Percentiles rank a stretch among this genome's conserved stretches.
These are phyloP conservation scores for Trypanosoma lewisi DNA, from an alignment of 208 protist species.

Conservation along the genomic window DNA sequence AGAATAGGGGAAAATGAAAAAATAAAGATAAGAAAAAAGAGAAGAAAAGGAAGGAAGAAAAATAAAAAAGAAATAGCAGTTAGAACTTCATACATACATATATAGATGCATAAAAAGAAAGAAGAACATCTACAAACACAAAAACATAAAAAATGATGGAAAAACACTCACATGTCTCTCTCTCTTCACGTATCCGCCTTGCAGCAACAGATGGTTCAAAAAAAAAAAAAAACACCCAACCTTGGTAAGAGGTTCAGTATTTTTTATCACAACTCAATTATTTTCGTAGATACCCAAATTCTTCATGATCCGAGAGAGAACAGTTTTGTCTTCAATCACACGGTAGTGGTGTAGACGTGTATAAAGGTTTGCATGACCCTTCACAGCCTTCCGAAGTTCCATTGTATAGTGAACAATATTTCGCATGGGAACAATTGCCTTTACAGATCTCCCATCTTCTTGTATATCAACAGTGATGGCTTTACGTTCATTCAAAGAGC, in stretches of 20 bases:
- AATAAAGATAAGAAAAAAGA: no score
- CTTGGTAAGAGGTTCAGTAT: no score
- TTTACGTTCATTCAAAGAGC: slow-evolving; percentile 74
- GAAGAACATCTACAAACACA: background rate
- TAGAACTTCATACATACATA: background rate
- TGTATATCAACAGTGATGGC: slow-evolving; percentile 77
- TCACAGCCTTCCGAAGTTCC: slow-evolving; percentile 82
- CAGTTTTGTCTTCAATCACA: slow-evolving; percentile 72
- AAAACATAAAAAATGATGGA: background rate
- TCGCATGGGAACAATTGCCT: slow-evolving; percentile 75
- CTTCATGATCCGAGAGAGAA: slow-evolving; percentile 72
- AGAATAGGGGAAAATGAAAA: no score
- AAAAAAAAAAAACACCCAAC: no score
- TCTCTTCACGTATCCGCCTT: no score
- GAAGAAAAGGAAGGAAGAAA: no score
- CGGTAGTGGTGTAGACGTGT: slow-evolving; percentile 73
- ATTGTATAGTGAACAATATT: slow-evolving; percentile 86
- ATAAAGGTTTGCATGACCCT: slow-evolving; percentile 85
- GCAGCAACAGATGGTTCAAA: no score
- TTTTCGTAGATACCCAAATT: slow-evolving; percentile 71
- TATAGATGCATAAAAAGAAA: background rate
- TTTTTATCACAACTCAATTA: slow-evolving; percentile 1
- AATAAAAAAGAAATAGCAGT: slow-evolving; percentile 12
- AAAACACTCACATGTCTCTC: no score
- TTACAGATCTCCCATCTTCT: slow-evolving; percentile 76